A percentile compares a stretch with the other conserved stretches of the same genome.
phyloP scores from a whole-genome alignment of 2,329 filamentous ascomycete genomes.

The Diaporthe eres region DNA sequence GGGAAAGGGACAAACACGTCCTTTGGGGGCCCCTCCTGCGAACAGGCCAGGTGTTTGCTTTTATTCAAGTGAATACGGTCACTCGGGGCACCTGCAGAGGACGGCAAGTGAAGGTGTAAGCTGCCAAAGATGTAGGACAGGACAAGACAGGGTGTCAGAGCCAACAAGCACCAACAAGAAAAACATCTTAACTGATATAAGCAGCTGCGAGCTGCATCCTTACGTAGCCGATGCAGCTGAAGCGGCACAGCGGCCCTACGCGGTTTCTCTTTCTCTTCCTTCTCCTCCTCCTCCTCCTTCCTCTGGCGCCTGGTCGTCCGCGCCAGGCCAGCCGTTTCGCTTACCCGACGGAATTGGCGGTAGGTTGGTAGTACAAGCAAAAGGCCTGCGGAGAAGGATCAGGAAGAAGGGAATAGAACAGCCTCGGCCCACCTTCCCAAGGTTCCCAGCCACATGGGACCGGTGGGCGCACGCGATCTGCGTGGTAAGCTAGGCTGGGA shows the following conservation, averaged over 20 bases:
- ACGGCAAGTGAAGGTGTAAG: neutral
- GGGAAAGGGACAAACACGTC: neutral
- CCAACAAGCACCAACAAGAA: constrained; percentile 17
- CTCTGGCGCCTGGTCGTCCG: neutral
- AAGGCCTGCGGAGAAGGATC: constrained; percentile 9
- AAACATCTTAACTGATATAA: constrained; percentile 12
- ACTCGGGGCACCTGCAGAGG: neutral
- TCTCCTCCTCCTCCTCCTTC: neutral
- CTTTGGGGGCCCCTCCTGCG: fast-evolving
- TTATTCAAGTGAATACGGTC: neutral
- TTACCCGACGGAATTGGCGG: constrained; percentile 6
- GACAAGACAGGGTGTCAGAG: constrained; percentile 1
- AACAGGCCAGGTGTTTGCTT: neutral
- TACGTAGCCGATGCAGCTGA: neutral
- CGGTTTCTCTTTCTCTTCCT: neutral
- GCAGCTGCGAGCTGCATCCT: neutral
- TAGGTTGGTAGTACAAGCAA: neutral
- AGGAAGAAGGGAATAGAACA: neutral
- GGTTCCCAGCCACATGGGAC: constrained; percentile 4
- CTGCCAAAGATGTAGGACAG: neutral
- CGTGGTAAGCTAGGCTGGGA: neutral
- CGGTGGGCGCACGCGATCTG: neutral
- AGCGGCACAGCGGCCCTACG: constrained; percentile 6
- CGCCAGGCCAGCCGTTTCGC: neutral
- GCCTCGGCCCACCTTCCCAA: neutral